Evolutionary conservation across 2,329 filamentous ascomycete genomes (phyloP).

Genomic region (Arthroderma sp.): DNA sequence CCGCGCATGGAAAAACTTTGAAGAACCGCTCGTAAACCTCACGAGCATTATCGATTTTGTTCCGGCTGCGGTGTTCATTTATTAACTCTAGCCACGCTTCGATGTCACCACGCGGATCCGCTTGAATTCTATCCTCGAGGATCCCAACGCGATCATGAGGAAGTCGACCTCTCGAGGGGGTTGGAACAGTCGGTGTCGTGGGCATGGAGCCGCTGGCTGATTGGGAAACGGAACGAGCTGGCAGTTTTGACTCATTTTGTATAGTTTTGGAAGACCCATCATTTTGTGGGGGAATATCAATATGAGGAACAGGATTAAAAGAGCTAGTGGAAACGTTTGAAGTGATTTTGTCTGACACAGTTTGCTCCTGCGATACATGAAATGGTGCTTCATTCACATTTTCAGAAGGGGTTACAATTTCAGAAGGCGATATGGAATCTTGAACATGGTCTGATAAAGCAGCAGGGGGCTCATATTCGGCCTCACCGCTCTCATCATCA

Average conservation of each 20-base stretch:
- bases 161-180: constrained; percentile 40
- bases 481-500: constrained; percentile 33
- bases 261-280: constrained; percentile 24
- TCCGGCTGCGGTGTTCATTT: constrained; percentile 66
- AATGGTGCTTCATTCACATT: constrained; percentile 43
- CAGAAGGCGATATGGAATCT: constrained; percentile 35
- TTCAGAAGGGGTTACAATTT: constrained; percentile 41
- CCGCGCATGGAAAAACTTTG: constrained; percentile 74
- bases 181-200: constrained; percentile 31
- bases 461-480: constrained; percentile 42
- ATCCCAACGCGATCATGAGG: constrained; percentile 64
- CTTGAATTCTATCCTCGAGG: constrained; percentile 79
- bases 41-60: constrained; percentile 69
- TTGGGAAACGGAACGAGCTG: constrained; percentile 13
- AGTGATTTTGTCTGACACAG: constrained; percentile 37
- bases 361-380: constrained; percentile 50
- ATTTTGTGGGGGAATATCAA: constrained; percentile 34
- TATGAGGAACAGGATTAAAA: constrained; percentile 34
- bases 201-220: constrained; percentile 26
- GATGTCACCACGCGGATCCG: constrained; percentile 84
- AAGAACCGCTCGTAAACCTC: constrained; percentile 76
- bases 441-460: constrained; percentile 30
- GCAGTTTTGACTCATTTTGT: constrained; percentile 16
- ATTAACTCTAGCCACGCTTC: constrained; percentile 86
- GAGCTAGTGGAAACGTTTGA: constrained; percentile 38